These are phyloP conservation scores for Ramularia endophylla DNA, from an alignment of 2,329 filamentous ascomycete species.

Conservation along the genomic window DNA sequence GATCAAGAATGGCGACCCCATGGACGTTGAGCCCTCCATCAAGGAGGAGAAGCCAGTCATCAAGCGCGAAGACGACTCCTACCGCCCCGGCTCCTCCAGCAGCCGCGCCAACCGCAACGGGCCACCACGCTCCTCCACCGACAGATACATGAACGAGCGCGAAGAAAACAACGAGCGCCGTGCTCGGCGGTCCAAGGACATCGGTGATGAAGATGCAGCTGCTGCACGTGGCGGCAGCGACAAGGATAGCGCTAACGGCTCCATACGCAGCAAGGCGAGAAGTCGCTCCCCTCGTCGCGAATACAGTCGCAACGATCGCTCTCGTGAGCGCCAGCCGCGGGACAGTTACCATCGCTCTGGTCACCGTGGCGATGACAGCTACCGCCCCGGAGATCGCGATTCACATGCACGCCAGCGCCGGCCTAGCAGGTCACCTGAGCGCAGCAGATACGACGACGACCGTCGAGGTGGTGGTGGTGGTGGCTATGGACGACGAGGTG, in stretches of 20 bases:
- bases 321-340: slow-evolving; percentile 16
- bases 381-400: slow-evolving; percentile 26
- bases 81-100: neutral
- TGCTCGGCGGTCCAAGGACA: slow-evolving; percentile 26
- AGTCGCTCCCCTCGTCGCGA: slow-evolving; percentile 22
- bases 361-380: slow-evolving; percentile 31
- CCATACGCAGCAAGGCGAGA: slow-evolving; percentile 28
- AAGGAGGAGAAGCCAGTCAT: neutral
- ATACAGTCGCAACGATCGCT: slow-evolving; percentile 18
- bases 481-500: slow-evolving; percentile 57
- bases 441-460: slow-evolving; percentile 34
- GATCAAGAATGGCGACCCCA: slow-evolving; percentile 13
- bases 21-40: slow-evolving; percentile 2
- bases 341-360: too few relatives aligned
- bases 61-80: neutral
- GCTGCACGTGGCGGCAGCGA: slow-evolving; percentile 30
- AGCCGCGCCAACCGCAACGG: too few relatives aligned
- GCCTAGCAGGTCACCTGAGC: too few relatives aligned
- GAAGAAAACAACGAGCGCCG: slow-evolving; percentile 32
- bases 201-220: slow-evolving; percentile 23
- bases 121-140: slow-evolving; percentile 6
- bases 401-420: slow-evolving; percentile 53
- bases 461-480: slow-evolving; percentile 21
- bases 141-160: slow-evolving; percentile 29
- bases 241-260: slow-evolving; percentile 34